Base-by-base conservation (phyloP, 2,329 filamentous ascomycete species). In the Lasiodiplodia gonubiensis region DNA sequence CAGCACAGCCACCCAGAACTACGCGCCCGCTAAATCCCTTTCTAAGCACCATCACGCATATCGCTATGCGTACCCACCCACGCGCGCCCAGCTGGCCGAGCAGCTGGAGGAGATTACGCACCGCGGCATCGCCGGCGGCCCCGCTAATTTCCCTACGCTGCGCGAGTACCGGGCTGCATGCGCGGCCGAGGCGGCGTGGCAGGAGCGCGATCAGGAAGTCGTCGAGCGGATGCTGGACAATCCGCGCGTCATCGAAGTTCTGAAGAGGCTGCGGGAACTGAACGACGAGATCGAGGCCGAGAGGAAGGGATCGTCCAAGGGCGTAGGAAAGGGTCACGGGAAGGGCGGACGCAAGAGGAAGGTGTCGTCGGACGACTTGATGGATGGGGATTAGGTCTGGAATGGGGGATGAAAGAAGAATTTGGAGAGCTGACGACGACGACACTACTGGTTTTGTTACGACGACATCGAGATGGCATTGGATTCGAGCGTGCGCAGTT, bases 171-270 rank as follows among this genome's bases (percentile, higher is more conserved):
- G 65, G 6, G 65, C 65, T 4, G 65, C 65, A 12, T 60, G 54
- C 30, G 65, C 65, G 10, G 65, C 65, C 10, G 65, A 67, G 35
- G 65, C 65, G 21, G 65, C 65, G 3, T 67, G 65, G 65, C 65
- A 67, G 65, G 65, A 67, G 23, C 54, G 65, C 33, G 65, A 67
- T 18, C 65, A 61, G 23, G 54, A 61, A 30, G 65, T 67, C 16
- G 65, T 67, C 7, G 65, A 67, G 55, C 65, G 48, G 30, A 67
- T 67, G 65, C 65, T 67, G 33, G 65, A 61, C 25, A 67, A 67
- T 30, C 65, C 65, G 46, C 46, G 35, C 35, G 65, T 67, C 23
- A 42, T 60, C 46, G 54, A 48, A 3, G 46, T 52, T 33, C 25
- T 67, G 42, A 60, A 42, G 65, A 48, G 65, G 30, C 33, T 67